Evolutionary conservation across 257 asterid species (phyloP).

Genomic region (Striga asiatica): DNA sequence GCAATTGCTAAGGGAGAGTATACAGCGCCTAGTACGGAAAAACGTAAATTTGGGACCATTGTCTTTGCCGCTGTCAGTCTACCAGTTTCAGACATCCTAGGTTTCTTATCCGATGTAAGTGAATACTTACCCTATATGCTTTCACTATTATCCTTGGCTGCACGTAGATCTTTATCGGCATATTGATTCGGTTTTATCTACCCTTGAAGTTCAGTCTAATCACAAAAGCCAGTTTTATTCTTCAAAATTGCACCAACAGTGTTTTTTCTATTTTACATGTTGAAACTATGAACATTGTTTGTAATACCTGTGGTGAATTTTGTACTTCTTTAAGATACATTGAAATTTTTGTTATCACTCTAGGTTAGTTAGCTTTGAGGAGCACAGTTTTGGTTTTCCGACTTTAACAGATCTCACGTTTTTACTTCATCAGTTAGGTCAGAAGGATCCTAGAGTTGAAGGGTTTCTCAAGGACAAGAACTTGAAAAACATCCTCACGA

Average conservation of each 20-base stretch:
- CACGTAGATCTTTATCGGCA: too few relatives aligned
- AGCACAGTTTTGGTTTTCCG: background rate
- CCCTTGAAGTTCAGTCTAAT: background rate
- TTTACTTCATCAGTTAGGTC: constrained; percentile 35
- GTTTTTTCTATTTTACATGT: background rate
- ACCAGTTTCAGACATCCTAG: constrained; percentile 52
- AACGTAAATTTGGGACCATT: constrained; percentile 50
- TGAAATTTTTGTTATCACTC: too few relatives aligned
- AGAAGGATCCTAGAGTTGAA: constrained; percentile 41
- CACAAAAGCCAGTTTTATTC: too few relatives aligned
- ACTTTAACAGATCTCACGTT: background rate
- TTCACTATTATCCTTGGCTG: too few relatives aligned
- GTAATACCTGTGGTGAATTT: background rate
- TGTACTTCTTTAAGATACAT: too few relatives aligned
- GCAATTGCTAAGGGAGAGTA: constrained; percentile 74
- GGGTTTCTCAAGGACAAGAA: constrained; percentile 40
- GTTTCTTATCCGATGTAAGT: constrained; percentile 51
- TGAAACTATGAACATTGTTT: background rate
- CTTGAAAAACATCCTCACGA: constrained; percentile 40
- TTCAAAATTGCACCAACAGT: background rate
- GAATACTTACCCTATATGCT: background rate
- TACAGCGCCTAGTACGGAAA: constrained; percentile 49
- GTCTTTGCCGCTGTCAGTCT: constrained; percentile 75
- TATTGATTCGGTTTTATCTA: too few relatives aligned
- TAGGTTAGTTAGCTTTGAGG: too few relatives aligned